Base-by-base conservation (phyloP, 176 grass and related monocot species). In the Oryza punctata region DNA sequence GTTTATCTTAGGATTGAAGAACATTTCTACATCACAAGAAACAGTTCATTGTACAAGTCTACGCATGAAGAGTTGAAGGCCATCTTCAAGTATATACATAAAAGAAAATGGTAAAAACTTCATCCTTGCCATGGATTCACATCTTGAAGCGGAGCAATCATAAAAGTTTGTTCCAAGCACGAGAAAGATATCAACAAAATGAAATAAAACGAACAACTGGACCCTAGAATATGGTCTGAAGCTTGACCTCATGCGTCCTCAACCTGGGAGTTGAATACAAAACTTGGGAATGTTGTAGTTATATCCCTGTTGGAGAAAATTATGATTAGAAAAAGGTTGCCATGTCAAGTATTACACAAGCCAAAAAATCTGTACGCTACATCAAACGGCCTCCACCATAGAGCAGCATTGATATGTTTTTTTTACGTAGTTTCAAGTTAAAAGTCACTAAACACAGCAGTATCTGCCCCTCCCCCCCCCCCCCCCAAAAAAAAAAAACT, bases 181-280 rank as follows among this genome's bases (percentile, higher is more conserved):
- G 40, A 32, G 38, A 78, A 87, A 40, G 49, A 38, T 59, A 64
- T 83, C 26, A 7, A 43, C 52, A 57, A 63, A 85, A 75, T 13
- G 44, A 86, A 27, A 82, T 26, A 82, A 90, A 82, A 49, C 16
- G 72, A 43, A 47, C 52, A 43, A 47, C 52, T 78, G 44, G 46
- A 65, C 41, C 54, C 40, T 79, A 77, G 54, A 43, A 78, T 70
- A 4, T 86, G 5, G n/a, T 67, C 12, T 78, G 32, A 64, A 10
- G 60, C 25, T 61, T 82, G 32, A 68, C 37, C 66, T 90, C 73
- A 90, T 1, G 78, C 73, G 18, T 90, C 88, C 78, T 90, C 88
- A 15, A 90, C 88, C 63, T 86, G 88, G 35, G 83, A 90, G 67
- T 90, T 85, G 83, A 90, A 90, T 27, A 90, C 88, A 73, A 90